Percentiles rank a stretch among this genome's conserved stretches.
phyloP scores from a whole-genome alignment of 805 yeast genomes.

The Ogataea glucozyma region DNA sequence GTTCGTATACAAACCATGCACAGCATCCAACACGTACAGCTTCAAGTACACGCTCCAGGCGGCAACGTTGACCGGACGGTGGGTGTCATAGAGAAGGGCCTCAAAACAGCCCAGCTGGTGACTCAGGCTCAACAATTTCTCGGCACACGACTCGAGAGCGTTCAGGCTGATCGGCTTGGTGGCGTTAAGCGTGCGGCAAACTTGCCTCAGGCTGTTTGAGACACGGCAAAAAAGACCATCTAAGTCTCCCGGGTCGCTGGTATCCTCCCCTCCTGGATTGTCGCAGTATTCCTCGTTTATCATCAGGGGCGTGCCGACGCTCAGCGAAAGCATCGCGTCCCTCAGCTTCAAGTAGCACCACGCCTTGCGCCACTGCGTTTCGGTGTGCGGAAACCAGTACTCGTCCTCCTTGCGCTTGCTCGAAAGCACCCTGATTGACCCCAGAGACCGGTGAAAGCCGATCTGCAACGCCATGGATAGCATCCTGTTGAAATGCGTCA shows the following conservation, averaged over 20 bases:
- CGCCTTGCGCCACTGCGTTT: slow-evolving; percentile 10
- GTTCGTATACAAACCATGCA: slow-evolving; percentile 9
- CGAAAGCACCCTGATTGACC: slow-evolving; percentile 5
- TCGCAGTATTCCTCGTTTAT: slow-evolving; percentile 25
- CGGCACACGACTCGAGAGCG: not conserved
- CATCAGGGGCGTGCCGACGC: slow-evolving; percentile 23
- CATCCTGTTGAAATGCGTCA: slow-evolving; percentile 10
- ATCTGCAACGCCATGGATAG: slow-evolving; percentile 20
- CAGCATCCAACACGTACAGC: slow-evolving; percentile 9
- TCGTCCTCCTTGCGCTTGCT: not conserved
- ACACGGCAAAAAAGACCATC: slow-evolving; percentile 4
- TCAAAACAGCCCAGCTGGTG: slow-evolving; percentile 8
- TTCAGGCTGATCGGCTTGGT: not conserved
- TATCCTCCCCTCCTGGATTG: slow-evolving; percentile 4
- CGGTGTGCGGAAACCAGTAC: slow-evolving; percentile 7
- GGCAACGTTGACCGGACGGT: slow-evolving; percentile 3
- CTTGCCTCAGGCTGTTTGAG: slow-evolving; percentile 4
- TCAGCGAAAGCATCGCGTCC: slow-evolving; percentile 23
- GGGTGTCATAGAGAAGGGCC: slow-evolving; percentile 2
- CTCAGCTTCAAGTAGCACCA: slow-evolving; percentile 21
- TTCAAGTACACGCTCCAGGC: slow-evolving; percentile 11
- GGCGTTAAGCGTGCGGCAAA: slow-evolving; percentile 9
- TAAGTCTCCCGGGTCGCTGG: not conserved
- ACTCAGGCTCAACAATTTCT: slow-evolving; percentile 5
- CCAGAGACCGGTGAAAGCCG: slow-evolving; percentile 26